Conservation (phyloP, 441 rosid species). For the Melastoma candidum region DNA sequence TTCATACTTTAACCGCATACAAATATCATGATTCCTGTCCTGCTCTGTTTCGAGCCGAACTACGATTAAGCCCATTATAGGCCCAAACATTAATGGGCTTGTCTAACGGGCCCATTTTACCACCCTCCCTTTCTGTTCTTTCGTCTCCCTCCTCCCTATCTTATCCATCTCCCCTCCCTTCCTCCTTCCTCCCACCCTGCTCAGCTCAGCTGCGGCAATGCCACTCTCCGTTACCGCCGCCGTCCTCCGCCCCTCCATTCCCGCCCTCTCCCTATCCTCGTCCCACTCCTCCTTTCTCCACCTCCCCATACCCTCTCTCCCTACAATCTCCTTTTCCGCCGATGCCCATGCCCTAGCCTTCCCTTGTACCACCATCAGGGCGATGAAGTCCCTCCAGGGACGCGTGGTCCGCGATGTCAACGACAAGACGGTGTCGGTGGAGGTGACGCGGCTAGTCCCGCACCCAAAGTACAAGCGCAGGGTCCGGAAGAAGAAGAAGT, state of each 20-base stretch:
- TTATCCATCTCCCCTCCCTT: neutral
- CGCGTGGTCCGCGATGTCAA: conserved; percentile 64
- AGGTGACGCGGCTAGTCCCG: conserved; percentile 59
- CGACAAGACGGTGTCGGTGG: conserved; percentile 82
- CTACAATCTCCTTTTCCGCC: conserved; percentile 20
- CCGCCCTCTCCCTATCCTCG: conserved; percentile 13
- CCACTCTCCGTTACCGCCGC: conserved; percentile 16
- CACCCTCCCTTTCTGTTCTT: too few relatives aligned
- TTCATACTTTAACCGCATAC: too few relatives aligned
- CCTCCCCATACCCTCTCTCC: conserved; percentile 33
- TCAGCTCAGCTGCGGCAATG: conserved; percentile 9
- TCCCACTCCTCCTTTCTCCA: conserved; percentile 39
- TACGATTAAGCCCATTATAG: too few relatives aligned
- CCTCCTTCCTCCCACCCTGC: neutral
- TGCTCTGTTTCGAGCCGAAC: too few relatives aligned
- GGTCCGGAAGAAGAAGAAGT: conserved; percentile 81
- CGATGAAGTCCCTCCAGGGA: conserved; percentile 71
- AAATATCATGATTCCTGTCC: too few relatives aligned
- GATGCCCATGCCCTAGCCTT: conserved; percentile 16
- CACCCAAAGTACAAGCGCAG: conserved; percentile 85
- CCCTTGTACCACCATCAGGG: conserved; percentile 29
- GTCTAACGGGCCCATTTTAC: too few relatives aligned
- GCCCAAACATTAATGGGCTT: too few relatives aligned
- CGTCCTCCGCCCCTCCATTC: conserved; percentile 8
- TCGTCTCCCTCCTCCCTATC: too few relatives aligned